Percentiles rank a stretch among this genome's conserved stretches.
phyloP scores from a whole-genome alignment of 306 rosid species.

The Pueraria montana region DNA sequence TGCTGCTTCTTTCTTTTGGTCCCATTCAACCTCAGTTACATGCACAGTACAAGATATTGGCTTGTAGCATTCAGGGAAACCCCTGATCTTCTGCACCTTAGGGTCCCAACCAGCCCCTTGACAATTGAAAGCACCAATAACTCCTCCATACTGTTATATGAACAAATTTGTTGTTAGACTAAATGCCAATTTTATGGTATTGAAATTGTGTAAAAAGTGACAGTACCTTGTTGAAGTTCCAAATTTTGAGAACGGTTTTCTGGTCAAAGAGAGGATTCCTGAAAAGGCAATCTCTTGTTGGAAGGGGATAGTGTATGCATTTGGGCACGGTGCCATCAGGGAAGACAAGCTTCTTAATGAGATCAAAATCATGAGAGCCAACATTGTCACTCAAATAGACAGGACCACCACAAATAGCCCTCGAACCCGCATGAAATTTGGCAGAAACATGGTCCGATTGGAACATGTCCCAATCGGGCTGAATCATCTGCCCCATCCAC shows the following conservation, averaged over 20 bases:
- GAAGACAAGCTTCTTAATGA: constrained; percentile 78
- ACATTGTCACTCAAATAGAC: constrained; percentile 81
- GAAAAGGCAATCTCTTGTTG: constrained; percentile 90
- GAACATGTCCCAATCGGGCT: constrained; percentile 98
- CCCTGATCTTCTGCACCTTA: constrained; percentile 63
- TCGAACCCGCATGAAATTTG: constrained; percentile 88
- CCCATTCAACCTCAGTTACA: constrained; percentile 86
- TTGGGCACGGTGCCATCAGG: constrained; percentile 85
- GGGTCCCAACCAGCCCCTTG: constrained; percentile 98
- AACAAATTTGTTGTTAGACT: constrained; percentile 3
- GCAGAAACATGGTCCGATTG: constrained; percentile 87
- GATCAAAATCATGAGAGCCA: constrained; percentile 79
- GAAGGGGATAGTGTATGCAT: constrained; percentile 82
- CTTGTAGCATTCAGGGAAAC: constrained; percentile 75
- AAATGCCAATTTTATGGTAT: background rate
- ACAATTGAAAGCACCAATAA: constrained; percentile 90
- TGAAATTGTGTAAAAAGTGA: background rate
- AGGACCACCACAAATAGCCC: constrained; percentile 89
- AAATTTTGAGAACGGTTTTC: constrained; percentile 77
- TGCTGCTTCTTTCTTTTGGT: constrained; percentile 68
- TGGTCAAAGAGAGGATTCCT: constrained; percentile 80
- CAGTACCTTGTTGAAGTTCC: constrained; percentile 85
- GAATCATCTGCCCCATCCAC: constrained; percentile 96
- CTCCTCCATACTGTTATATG: constrained; percentile 80
- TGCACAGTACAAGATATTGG: constrained; percentile 65